Conservation (phyloP, 2,329 filamentous ascomycete species). For the Rugonectria rugulosa region DNA sequence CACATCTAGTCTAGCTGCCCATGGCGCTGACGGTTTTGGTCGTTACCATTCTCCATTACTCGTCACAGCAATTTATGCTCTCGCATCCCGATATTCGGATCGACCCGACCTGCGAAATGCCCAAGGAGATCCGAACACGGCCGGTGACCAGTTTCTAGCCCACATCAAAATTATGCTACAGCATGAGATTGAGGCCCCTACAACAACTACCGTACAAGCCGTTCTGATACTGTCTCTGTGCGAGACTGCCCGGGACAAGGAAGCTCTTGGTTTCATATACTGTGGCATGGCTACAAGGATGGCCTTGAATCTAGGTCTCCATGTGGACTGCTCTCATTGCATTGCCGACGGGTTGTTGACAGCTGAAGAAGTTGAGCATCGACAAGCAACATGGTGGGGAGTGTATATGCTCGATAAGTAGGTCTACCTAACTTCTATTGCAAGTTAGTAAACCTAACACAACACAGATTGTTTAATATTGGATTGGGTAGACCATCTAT, state of each 20-base stretch:
- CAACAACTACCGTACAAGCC: conserved; percentile 34
- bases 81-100: conserved; percentile 35
- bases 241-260: conserved; percentile 31
- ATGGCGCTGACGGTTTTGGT: conserved; percentile 18
- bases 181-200: conserved; percentile 35
- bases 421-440: neutral
- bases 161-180: conserved; percentile 32
- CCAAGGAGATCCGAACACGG: conserved; percentile 28
- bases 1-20: too few species aligned
- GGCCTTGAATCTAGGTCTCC: conserved; percentile 36
- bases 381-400: conserved; percentile 36
- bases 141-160: conserved; percentile 28
- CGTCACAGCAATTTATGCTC: conserved; percentile 31
- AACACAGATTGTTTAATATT: conserved; percentile 24
- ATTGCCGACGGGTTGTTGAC: conserved; percentile 11
- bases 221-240: conserved; percentile 29
- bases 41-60: conserved; percentile 33
- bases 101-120: conserved; percentile 27
- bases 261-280: conserved; percentile 35
- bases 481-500: conserved; percentile 28
- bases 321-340: conserved; percentile 31
- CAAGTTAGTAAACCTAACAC: neutral
- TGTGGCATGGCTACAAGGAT: conserved; percentile 33
- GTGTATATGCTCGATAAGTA: conserved; percentile 36
- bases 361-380: conserved; percentile 28